Evolutionary conservation across 306 rosid species (phyloP).

Genomic region (Glycyrrhiza uralensis): DNA sequence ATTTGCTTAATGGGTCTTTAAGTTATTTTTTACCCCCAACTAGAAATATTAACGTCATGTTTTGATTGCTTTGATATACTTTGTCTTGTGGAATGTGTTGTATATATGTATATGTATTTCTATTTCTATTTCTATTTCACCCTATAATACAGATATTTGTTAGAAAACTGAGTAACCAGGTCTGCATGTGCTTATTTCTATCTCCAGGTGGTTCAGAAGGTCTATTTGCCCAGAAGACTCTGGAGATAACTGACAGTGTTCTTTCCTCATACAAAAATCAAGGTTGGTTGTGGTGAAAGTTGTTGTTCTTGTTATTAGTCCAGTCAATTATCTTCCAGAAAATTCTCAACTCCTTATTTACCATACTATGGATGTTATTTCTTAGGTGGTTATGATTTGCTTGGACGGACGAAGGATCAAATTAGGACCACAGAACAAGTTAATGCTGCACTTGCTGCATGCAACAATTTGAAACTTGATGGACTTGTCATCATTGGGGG

Average conservation of each 20-base stretch:
- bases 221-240: conserved; percentile 82
- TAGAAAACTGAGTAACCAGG: conserved; percentile 3
- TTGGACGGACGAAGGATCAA: conserved; percentile 96
- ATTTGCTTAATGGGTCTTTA: neutral
- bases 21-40: neutral
- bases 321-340: neutral
- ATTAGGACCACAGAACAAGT: conserved; percentile 93
- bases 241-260: conserved; percentile 76
- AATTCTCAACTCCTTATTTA: neutral
- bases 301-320: neutral
- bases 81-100: neutral
- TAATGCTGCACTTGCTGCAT: conserved; percentile 76
- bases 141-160: neutral
- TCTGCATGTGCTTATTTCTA: conserved; percentile 5
- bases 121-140: neutral
- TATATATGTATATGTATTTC: too few species aligned
- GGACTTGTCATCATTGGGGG: conserved; percentile 98
- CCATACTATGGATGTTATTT: conserved; percentile 19
- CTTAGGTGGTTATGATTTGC: conserved; percentile 95
- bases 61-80: neutral
- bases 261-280: conserved; percentile 90
- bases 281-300: conserved; percentile 47
- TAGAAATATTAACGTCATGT: neutral
- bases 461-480: conserved; percentile 82
- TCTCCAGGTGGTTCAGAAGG: conserved; percentile 95